These are phyloP conservation scores for Colletotrichum trifolii DNA, from an alignment of 2,329 filamentous ascomycete genomes.

Conservation along the genomic window DNA sequence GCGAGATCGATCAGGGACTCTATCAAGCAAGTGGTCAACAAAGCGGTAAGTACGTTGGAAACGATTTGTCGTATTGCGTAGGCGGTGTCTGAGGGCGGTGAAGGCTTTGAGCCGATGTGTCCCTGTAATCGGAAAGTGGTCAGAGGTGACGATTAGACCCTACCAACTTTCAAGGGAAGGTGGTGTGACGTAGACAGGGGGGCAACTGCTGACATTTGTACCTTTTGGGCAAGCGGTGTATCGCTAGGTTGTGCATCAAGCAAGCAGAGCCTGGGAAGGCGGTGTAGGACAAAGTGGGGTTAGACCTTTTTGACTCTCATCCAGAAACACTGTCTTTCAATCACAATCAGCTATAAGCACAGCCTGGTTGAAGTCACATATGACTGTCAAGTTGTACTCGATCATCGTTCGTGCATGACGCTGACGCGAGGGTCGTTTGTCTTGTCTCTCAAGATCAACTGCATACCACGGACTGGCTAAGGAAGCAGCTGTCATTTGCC, in stretches of 20 bases:
- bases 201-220: neutral
- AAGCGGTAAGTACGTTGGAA: neutral
- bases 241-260: neutral
- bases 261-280: neutral
- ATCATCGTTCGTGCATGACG: neutral
- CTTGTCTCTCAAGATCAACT: neutral
- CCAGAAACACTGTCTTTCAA: slow-evolving; percentile 1
- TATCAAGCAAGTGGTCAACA: slow-evolving; percentile 1
- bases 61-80: neutral
- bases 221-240: neutral
- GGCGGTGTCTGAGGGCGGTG: slow-evolving; percentile 1
- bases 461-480: neutral
- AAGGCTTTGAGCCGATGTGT: neutral
- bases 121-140: neutral
- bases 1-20: neutral
- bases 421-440: neutral
- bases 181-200: neutral
- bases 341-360: neutral
- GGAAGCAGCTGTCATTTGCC: slow-evolving; percentile 2
- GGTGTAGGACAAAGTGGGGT: neutral
- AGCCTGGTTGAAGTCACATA: neutral
- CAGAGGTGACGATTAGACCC: neutral
- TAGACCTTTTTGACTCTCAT: slow-evolving; percentile 1
- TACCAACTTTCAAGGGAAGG: slow-evolving; percentile 1
- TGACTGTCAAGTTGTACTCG: neutral